These are phyloP conservation scores for Phalaenopsis equestris DNA, from an alignment of 106 monocot genomes.

Conservation along the genomic window DNA sequence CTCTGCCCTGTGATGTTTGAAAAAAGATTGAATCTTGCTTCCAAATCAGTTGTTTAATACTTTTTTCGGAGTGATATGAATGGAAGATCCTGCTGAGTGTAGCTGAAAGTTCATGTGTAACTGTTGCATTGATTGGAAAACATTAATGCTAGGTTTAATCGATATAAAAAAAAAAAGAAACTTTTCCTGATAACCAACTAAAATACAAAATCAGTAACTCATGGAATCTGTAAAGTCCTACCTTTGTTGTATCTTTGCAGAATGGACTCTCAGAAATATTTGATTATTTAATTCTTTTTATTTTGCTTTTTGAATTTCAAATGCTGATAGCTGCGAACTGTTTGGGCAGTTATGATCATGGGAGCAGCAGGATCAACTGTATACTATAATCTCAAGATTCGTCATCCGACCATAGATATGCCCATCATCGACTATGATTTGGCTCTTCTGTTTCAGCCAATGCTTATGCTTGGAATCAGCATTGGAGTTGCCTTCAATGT, in stretches of 20 bases:
- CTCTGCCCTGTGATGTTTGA: neutral
- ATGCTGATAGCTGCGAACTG: neutral
- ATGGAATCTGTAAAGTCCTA: neutral
- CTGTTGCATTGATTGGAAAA: conserved; percentile 1
- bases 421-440: conserved; percentile 62
- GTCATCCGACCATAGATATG: conserved; percentile 54
- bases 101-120: neutral
- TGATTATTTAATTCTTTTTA: neutral
- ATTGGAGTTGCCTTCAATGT: conserved; percentile 63
- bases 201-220: neutral
- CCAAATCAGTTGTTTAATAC: neutral
- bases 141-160: neutral
- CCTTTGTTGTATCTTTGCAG: neutral
- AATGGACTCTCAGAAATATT: neutral
- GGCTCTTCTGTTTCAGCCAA: conserved; percentile 49
- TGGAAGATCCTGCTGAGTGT: too few relatives aligned
- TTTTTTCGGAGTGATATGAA: neutral
- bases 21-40: neutral
- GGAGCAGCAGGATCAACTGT: conserved; percentile 59
- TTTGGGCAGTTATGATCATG: conserved; percentile 50
- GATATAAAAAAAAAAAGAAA: neutral
- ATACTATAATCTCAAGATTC: conserved; percentile 56
- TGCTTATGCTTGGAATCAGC: conserved; percentile 70
- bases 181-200: neutral
- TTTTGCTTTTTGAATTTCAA: neutral